These are phyloP conservation scores for Ogataea nitratoaversa DNA, from an alignment of 805 yeast genomes.

Conservation along the genomic window DNA sequence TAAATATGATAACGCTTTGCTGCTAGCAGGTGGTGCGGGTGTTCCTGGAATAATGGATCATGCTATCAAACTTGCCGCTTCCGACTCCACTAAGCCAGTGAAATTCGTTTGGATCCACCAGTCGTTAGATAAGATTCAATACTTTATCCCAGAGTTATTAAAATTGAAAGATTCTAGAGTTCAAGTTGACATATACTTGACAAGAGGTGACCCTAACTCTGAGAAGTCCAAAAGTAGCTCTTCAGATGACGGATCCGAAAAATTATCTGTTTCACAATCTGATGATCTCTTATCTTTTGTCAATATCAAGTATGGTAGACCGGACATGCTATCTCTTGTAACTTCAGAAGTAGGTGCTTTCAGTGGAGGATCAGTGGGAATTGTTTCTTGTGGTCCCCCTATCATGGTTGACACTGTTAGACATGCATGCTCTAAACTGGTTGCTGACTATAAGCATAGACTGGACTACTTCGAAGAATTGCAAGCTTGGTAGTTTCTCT, in stretches of 20 bases:
- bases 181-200: conserved; percentile 34
- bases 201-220: conserved; percentile 26
- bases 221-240: conserved; percentile 7
- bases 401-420: conserved; percentile 49
- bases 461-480: conserved; percentile 73
- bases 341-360: conserved; percentile 30
- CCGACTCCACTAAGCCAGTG: conserved; percentile 21
- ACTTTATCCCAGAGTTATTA: conserved; percentile 39
- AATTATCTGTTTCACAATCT: neutral
- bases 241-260: conserved; percentile 4
- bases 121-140: conserved; percentile 40
- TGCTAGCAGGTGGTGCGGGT: conserved; percentile 71
- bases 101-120: conserved; percentile 61
- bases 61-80: conserved; percentile 28
- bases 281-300: conserved; percentile 22
- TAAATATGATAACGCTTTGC: conserved; percentile 45
- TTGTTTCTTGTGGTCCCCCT: conserved; percentile 46
- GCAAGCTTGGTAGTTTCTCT: conserved; percentile 60
- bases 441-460: conserved; percentile 40
- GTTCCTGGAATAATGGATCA: conserved; percentile 51
- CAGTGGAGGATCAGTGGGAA: conserved; percentile 35
- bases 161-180: conserved; percentile 25
- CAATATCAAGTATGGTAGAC: conserved; percentile 39
- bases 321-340: conserved; percentile 32
- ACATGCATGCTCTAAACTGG: conserved; percentile 38